Percentiles rank a stretch among this genome's conserved stretches.
These are phyloP conservation scores for Boletus sp. DNA, from an alignment of 1,284 basidiomycete genomes.

Conservation along the genomic window DNA sequence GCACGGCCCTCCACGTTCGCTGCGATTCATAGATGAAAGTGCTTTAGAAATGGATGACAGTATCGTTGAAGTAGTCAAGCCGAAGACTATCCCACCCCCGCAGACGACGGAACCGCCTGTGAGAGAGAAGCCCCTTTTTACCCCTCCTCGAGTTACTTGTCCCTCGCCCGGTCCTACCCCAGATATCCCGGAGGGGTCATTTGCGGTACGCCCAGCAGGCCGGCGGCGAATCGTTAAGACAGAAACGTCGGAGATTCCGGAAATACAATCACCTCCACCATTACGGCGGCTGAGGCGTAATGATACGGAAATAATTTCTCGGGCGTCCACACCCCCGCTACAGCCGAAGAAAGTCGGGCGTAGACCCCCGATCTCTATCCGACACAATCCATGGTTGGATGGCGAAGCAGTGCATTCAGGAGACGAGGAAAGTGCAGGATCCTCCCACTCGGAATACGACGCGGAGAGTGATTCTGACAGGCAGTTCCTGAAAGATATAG, in stretches of 20 bases:
- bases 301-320: slow-evolving; percentile 25
- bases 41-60: slow-evolving; percentile 9
- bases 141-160: slow-evolving; percentile 32
- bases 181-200: slow-evolving; percentile 46
- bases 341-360: slow-evolving; percentile 38
- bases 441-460: slow-evolving; percentile 55
- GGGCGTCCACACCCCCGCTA: slow-evolving; percentile 15
- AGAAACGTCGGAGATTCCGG: slow-evolving; percentile 36
- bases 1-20: not conserved
- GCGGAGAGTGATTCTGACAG: slow-evolving; percentile 68
- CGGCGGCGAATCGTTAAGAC: slow-evolving; percentile 29
- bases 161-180: slow-evolving; percentile 18
- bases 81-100: slow-evolving; percentile 1
- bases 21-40: slow-evolving; percentile 5
- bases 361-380: slow-evolving; percentile 34
- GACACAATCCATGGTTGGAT: slow-evolving; percentile 56
- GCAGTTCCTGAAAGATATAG: slow-evolving; percentile 62
- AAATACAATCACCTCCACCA: slow-evolving; percentile 36
- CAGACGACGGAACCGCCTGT: slow-evolving; percentile 21
- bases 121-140: slow-evolving; percentile 44
- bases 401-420: slow-evolving; percentile 76
- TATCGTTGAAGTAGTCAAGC: slow-evolving; percentile 8
- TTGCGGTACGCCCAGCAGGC: slow-evolving; percentile 50
- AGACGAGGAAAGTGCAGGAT: slow-evolving; percentile 68
- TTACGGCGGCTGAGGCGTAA: slow-evolving; percentile 46